Evolutionary conservation across 2,329 filamentous ascomycete genomes (phyloP), one percentile per base, ranked within the genome.

Genomic region (Aspergillus terreus): DNA sequence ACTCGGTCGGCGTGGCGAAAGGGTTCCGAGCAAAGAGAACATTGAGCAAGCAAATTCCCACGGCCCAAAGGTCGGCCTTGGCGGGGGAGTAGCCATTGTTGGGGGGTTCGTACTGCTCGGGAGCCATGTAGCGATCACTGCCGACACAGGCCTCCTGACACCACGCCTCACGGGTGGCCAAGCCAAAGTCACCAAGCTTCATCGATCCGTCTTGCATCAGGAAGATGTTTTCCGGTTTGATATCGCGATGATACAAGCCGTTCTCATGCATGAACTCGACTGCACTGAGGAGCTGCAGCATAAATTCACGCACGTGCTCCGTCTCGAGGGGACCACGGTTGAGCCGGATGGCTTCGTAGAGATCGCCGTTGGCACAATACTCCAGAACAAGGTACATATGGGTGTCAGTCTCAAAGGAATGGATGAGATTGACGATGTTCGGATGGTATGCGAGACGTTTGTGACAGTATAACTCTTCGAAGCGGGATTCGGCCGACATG

Each of bases 171-270:
- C 85, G 88, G 10, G 92, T 96, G 47, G 92, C 92, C 57, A 99
- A 80, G 49, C 94, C 94, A 69, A 97, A 96, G 72, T 99, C 94
- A 65, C 94, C 94, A 33, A 99, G 84, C 77, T 99, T 99, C 88
- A 97, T 88, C 36, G 86, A 82, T 49, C 92, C 92, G 60, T 87
- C 83, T 54, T 92, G 83, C 53, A 86, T 88, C 58, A 99, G 80
- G 71, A 99, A 97, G 72, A 99, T 96, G 78, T 99, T 99, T 80
- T 99, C 94, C 0, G 94, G 94, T 78, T 99, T 99, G 82, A 99
- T 96, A 72, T 99, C 94, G 55, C 94, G 89, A 69, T 99, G 94
- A 71, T 91, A 96, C 67, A 97, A 83, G 58, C 90, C 92, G 71
- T 92, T 92, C 57, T 82, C 81, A 72, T 99, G 94, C 74, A 96